phyloP scores from a whole-genome alignment of 2,329 filamentous ascomycete species.

The Orbilia brochopaga region DNA sequence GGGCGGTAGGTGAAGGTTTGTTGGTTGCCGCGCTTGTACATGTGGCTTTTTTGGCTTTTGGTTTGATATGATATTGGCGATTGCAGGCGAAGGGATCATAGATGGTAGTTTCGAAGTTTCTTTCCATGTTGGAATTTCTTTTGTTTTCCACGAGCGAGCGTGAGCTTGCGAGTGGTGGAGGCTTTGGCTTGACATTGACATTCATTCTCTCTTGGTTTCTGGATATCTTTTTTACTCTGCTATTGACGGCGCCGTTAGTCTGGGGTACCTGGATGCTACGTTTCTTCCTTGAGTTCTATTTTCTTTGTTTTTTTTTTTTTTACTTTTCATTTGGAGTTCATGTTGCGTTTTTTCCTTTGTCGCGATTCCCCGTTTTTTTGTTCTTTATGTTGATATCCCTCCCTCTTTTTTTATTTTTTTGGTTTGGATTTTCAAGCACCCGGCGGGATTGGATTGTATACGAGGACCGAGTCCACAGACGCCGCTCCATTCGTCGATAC shows the following conservation, averaged over 20 bases:
- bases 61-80: constrained; percentile 1
- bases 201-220: constrained; percentile 19
- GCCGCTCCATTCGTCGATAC: neutral
- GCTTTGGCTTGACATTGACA: too few relatives aligned
- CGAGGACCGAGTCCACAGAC: neutral
- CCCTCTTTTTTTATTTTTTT: constrained; percentile 44
- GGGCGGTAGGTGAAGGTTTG: constrained; percentile 13
- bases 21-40: neutral
- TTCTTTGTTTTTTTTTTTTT: constrained; percentile 19
- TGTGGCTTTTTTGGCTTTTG: neutral
- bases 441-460: too few relatives aligned
- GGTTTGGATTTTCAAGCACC: constrained; percentile 30
- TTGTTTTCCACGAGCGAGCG: neutral
- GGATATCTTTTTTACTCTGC: constrained; percentile 6
- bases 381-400: constrained; percentile 43
- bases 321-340: constrained; percentile 10
- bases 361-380: neutral
- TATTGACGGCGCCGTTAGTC: neutral
- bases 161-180: neutral
- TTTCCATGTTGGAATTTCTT: neutral
- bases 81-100: constrained; percentile 1
- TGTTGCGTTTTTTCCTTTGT: constrained; percentile 16
- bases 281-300: constrained; percentile 15
- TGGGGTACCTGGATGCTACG: constrained; percentile 19
- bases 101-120: neutral